phyloP scores from a whole-genome alignment of 805 yeast genomes.

The Starmera amethionina region DNA sequence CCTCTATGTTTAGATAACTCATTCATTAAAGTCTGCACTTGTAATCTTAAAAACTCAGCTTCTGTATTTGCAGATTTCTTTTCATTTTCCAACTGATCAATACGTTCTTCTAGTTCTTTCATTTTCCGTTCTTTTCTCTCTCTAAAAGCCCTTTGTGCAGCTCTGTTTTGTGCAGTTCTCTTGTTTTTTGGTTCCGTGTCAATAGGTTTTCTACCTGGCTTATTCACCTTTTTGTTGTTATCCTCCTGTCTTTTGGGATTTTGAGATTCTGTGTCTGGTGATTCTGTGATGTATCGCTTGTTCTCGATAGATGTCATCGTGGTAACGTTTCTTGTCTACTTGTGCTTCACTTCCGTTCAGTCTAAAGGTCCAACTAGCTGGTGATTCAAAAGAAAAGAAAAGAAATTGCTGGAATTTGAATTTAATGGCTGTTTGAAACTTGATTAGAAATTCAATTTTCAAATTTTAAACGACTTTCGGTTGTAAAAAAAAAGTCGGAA shows the following conservation, averaged over 20 bases:
- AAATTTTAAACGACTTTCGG: no score
- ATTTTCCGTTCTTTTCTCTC: slow-evolving; percentile 87
- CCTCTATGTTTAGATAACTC: slow-evolving; percentile 60
- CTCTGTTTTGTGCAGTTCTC: slow-evolving; percentile 93
- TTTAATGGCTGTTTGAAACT: no score
- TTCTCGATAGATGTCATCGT: no score
- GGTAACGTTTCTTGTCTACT: no score
- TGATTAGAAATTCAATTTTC: no score
- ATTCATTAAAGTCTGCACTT: slow-evolving; percentile 61
- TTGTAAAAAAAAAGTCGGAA: no score
- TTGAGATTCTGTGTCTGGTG: not conserved
- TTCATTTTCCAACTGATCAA: slow-evolving; percentile 59
- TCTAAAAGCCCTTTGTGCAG: slow-evolving; percentile 96
- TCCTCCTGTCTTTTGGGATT: slow-evolving; percentile 14
- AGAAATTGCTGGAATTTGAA: no score
- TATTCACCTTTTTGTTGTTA: slow-evolving; percentile 22
- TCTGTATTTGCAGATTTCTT: slow-evolving; percentile 62
- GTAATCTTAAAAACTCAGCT: slow-evolving; percentile 62
- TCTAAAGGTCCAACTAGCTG: no score
- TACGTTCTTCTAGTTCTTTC: slow-evolving; percentile 77
- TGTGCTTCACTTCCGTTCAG: no score
- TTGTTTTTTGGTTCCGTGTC: slow-evolving; percentile 74
- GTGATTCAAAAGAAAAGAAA: no score
- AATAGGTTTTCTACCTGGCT: slow-evolving; percentile 78
- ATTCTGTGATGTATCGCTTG: no score